Evolutionary conservation across 2,329 filamentous ascomycete genomes (phyloP).

Genomic region (Fusarium metavorans): DNA sequence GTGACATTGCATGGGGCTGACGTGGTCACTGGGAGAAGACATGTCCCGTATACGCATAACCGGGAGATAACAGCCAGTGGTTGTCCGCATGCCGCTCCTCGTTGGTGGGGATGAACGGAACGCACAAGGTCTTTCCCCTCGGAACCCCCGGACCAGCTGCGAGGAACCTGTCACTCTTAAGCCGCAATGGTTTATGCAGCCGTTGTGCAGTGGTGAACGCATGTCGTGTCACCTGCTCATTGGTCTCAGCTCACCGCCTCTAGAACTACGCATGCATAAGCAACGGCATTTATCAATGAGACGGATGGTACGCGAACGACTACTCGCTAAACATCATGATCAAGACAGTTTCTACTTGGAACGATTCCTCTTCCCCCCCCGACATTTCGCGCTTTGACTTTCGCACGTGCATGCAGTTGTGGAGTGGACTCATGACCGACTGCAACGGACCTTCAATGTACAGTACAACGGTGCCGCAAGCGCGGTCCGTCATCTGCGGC

Average conservation of each 20-base stretch:
- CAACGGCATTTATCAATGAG: neutral
- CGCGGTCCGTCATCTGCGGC: neutral
- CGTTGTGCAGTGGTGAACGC: neutral
- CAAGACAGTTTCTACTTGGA: neutral
- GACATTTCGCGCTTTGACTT: neutral
- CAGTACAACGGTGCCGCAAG: neutral
- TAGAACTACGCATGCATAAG: neutral
- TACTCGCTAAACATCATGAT: neutral
- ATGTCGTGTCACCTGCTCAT: constrained; percentile 10
- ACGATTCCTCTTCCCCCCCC: neutral
- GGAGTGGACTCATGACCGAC: neutral
- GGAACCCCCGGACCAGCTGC: neutral
- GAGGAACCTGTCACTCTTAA: neutral
- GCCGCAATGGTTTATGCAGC: constrained; percentile 3
- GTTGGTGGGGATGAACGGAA: neutral
- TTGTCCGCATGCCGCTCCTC: neutral
- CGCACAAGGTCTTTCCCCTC: neutral
- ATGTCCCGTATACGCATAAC: neutral
- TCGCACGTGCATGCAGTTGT: neutral
- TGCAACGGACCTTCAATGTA: neutral
- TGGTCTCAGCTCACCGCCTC: neutral
- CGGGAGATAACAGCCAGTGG: neutral
- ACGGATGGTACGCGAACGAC: neutral
- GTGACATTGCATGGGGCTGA: neutral
- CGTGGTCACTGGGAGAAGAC: neutral